Percentiles rank a stretch among this genome's conserved stretches.
These are phyloP conservation scores for Dryas octopetala DNA, from an alignment of 306 rosid genomes.

Conservation along the genomic window DNA sequence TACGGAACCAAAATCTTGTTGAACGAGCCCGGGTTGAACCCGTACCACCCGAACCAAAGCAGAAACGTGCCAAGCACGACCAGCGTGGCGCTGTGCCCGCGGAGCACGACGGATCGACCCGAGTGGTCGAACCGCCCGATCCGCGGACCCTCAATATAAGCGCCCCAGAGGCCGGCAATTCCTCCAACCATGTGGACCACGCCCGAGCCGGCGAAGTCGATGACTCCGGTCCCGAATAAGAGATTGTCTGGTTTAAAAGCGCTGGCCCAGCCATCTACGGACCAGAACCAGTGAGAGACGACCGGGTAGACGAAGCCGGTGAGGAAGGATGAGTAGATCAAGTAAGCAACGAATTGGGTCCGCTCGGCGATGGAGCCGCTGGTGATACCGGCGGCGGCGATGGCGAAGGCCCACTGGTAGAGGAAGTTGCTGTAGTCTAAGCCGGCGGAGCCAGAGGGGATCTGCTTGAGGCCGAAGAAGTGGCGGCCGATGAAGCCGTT, in stretches of 20 bases:
- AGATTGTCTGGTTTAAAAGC: slow-evolving; percentile 24
- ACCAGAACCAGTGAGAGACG: slow-evolving; percentile 94
- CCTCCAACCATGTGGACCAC: slow-evolving; percentile 96
- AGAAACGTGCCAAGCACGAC: slow-evolving; percentile 80
- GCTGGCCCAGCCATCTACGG: slow-evolving; percentile 82
- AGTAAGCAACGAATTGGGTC: slow-evolving; percentile 82
- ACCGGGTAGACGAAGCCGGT: slow-evolving; percentile 93
- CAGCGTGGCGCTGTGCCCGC: slow-evolving; percentile 71
- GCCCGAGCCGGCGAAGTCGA: slow-evolving; percentile 91
- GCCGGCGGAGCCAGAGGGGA: slow-evolving; percentile 13
- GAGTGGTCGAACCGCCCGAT: slow-evolving; percentile 74
- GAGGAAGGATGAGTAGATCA: slow-evolving; percentile 76
- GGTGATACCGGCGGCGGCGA: slow-evolving; percentile 95
- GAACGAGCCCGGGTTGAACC: slow-evolving; percentile 92
- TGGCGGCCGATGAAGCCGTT: slow-evolving; percentile 85
- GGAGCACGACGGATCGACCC: slow-evolving; percentile 46
- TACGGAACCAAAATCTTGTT: slow-evolving; percentile 47
- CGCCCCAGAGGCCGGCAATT: slow-evolving; percentile 87
- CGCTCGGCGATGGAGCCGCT: slow-evolving; percentile 89
- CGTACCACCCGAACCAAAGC: slow-evolving; percentile 99
- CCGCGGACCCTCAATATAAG: slow-evolving; percentile 75
- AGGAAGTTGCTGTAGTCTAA: slow-evolving; percentile 64
- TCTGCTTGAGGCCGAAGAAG: slow-evolving; percentile 58
- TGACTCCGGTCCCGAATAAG: slow-evolving; percentile 63
- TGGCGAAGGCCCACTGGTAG: slow-evolving; percentile 98